Evolutionary conservation across 2,329 filamentous ascomycete species (phyloP).

Genomic region (Fusarium subglutinans): DNA sequence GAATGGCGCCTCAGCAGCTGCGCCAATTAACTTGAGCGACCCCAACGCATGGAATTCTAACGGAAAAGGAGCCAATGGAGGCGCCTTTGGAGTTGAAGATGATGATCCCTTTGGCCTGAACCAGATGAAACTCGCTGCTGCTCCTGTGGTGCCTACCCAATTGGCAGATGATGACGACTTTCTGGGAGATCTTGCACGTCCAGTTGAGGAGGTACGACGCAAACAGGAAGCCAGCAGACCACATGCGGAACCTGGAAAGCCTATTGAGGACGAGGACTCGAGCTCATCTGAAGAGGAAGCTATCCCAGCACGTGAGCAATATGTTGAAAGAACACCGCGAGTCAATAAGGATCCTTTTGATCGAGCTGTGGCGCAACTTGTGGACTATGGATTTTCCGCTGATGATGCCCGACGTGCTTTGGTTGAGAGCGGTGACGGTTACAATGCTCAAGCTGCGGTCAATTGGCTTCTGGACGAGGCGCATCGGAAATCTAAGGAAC

Average conservation of each 20-base stretch:
- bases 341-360: conserved; percentile 64
- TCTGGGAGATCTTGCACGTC: conserved; percentile 70
- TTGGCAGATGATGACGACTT: conserved; percentile 69
- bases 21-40: conserved; percentile 61
- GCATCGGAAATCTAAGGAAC: conserved; percentile 82
- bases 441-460: conserved; percentile 86
- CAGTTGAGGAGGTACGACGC: conserved; percentile 70
- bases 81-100: conserved; percentile 69
- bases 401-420: conserved; percentile 86
- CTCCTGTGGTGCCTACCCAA: conserved; percentile 43
- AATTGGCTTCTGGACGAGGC: conserved; percentile 92
- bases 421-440: conserved; percentile 79
- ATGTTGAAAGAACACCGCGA: conserved; percentile 35
- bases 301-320: conserved; percentile 31
- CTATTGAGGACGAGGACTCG: conserved; percentile 62
- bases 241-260: conserved; percentile 62
- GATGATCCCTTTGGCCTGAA: conserved; percentile 90
- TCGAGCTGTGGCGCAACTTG: conserved; percentile 83
- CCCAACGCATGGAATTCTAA: conserved; percentile 62
- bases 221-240: conserved; percentile 54
- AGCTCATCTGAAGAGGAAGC: conserved; percentile 57
- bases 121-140: conserved; percentile 61
- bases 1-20: conserved; percentile 40
- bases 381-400: conserved; percentile 92
- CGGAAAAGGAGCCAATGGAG: conserved; percentile 43